phyloP scores from a whole-genome alignment of 306 rosid genomes.

The Begonia masoniana region DNA sequence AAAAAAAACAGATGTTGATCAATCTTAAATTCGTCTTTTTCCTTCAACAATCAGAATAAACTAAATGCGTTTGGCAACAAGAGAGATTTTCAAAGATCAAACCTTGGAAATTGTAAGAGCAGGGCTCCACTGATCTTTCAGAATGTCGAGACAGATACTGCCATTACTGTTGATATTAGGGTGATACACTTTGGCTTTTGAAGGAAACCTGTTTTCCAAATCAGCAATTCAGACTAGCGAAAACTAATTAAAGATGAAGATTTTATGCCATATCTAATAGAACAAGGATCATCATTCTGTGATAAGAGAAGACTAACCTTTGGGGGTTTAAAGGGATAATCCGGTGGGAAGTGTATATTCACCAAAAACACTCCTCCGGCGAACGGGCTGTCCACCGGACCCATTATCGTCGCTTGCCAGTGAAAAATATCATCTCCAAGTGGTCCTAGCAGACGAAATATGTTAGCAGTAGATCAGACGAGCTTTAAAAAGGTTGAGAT shows the following conservation, averaged over 20 bases:
- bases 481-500: too few relatives aligned
- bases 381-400: slow-evolving; percentile 42
- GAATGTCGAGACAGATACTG: slow-evolving; percentile 37
- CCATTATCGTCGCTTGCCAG: slow-evolving; percentile 47
- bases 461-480: too few relatives aligned
- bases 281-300: too few relatives aligned
- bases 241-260: too few relatives aligned
- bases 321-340: slow-evolving; percentile 48
- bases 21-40: too few relatives aligned
- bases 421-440: slow-evolving; percentile 39
- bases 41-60: not conserved
- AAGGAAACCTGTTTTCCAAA: slow-evolving; percentile 29
- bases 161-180: slow-evolving; percentile 53
- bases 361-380: slow-evolving; percentile 37
- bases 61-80: too few relatives aligned
- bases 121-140: slow-evolving; percentile 28
- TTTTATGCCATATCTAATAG: too few relatives aligned
- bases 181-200: slow-evolving; percentile 37
- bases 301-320: slow-evolving; percentile 17
- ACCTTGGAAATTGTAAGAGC: slow-evolving; percentile 25
- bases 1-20: too few relatives aligned
- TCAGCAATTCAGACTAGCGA: too few relatives aligned
- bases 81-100: not conserved
- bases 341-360: slow-evolving; percentile 37
- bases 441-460: slow-evolving; percentile 17